Conservation (phyloP, 257 asterid species). For the Voacanga thouarsii region DNA sequence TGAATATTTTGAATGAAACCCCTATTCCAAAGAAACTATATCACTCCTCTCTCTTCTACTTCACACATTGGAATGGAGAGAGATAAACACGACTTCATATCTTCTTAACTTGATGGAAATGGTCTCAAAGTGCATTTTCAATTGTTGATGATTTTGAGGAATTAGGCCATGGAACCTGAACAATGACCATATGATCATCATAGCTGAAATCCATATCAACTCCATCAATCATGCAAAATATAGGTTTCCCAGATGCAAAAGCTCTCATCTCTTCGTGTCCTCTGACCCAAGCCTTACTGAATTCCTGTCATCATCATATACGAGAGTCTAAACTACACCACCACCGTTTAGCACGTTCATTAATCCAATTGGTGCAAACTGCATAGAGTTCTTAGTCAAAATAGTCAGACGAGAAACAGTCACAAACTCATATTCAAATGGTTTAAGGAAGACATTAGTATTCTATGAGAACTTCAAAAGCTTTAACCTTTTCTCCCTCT, state of each 20-base stretch:
- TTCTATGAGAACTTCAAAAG: constrained; percentile 21
- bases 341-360: constrained; percentile 38
- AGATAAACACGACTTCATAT: neutral
- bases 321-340: constrained; percentile 25
- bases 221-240: constrained; percentile 23
- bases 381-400: constrained; percentile 16
- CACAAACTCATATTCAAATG: constrained; percentile 30
- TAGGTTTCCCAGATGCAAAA: constrained; percentile 31
- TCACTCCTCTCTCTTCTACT: neutral
- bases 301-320: constrained; percentile 4
- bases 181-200: constrained; percentile 22
- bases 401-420: constrained; percentile 17
- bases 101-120: too few species aligned
- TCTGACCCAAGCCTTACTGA: constrained; percentile 19
- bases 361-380: constrained; percentile 31
- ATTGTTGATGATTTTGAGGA: constrained; percentile 14
- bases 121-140: constrained; percentile 19
- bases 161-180: constrained; percentile 32
- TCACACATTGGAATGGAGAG: neutral
- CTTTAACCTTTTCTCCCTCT: constrained; percentile 21
- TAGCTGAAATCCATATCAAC: constrained; percentile 16
- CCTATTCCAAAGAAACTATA: too few species aligned
- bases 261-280: constrained; percentile 32
- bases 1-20: neutral
- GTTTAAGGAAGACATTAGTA: constrained; percentile 15